Evolutionary conservation across 2,329 filamentous ascomycete genomes (phyloP), one percentile per base, ranked within the genome.

Genomic region (Diaporthe nobilis): DNA sequence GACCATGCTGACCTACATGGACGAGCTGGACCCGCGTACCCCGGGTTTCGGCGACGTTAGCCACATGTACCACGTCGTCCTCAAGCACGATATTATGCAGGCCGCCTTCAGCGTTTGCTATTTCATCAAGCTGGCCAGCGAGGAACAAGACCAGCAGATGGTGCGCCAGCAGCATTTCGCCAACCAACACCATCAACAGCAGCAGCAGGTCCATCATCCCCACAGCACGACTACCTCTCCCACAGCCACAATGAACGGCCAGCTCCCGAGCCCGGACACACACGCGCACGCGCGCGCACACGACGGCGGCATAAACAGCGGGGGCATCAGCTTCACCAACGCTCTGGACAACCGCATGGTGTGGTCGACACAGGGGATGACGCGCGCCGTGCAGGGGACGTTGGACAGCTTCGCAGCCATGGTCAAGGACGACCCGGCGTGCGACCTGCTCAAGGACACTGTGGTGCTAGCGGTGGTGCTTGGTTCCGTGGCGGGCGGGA

Each of bases 71-170:
- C 85, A 89, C 75, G 85, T 89, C 67, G 83, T 90, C 15, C 80
- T 91, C 49, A 89, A 88, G 78, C 85, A 87, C 76, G 89, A 91
- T 77, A 87, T 91, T 34, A 83, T 90, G 28, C 88, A 90, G 80
- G 88, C 89, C 0, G 87, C 88, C 3, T 85, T 91, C 60, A 89
- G 88, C 75, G 83, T 91, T 17, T 91, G 89, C 79, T 90, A 88
- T 77, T 91, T 89, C 74, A 89, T 91, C 79, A 85, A 84, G 73
- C 82, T 82, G 39, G 80, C 82, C 57, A 67, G 77, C 63, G 75
- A 79, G 55, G 70, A 75, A 39, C 58, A 75, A 37, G 68, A 51
- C 58, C 44, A 55, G 37, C 68, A 49, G 34, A 20, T 28, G 44
- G 44, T 31, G 6, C 65, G 22, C 22, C 65, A 68, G 13, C 65